phyloP scores from a whole-genome alignment of 192 early-diverging fungal genomes.

The Coemansia sp. region DNA sequence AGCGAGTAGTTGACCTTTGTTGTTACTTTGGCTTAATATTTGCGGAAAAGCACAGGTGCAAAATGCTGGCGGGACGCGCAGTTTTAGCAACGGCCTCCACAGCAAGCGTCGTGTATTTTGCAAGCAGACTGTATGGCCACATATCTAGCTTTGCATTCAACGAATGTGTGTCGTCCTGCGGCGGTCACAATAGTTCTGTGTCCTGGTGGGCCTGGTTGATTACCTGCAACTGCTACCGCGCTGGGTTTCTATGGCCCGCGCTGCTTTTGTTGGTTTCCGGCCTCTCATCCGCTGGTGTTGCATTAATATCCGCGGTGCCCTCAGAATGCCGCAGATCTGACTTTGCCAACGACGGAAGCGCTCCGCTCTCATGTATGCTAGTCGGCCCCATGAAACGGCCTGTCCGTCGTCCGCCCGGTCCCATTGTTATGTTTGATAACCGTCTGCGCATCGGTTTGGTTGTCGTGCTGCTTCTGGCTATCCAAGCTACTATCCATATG shows the following conservation, averaged over 20 bases:
- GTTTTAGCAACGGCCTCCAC: not conserved
- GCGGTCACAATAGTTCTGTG: not conserved
- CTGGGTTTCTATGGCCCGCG: constrained; percentile 2
- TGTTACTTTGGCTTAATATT: too few species aligned
- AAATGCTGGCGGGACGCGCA: too few species aligned
- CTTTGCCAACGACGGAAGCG: not conserved
- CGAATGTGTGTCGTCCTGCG: constrained; percentile 13
- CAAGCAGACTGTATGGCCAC: not conserved
- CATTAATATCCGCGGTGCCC: not conserved
- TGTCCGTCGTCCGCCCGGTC: constrained; percentile 21
- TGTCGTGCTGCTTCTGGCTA: not conserved
- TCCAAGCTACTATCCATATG: constrained; percentile 13
- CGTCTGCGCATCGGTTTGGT: constrained; percentile 10
- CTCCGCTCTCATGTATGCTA: not conserved
- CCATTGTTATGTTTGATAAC: constrained; percentile 27
- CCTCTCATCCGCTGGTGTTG: not conserved
- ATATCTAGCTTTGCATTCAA: not conserved
- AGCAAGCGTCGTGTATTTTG: not conserved
- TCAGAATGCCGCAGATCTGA: not conserved
- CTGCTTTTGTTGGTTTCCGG: not conserved
- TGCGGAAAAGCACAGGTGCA: too few species aligned
- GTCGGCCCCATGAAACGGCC: not conserved
- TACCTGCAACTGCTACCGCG: not conserved
- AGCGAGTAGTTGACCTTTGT: too few species aligned
- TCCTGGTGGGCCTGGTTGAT: constrained; percentile 3